Conservation (phyloP, 129 eudicot genomes). For the Arctium minus region DNA sequence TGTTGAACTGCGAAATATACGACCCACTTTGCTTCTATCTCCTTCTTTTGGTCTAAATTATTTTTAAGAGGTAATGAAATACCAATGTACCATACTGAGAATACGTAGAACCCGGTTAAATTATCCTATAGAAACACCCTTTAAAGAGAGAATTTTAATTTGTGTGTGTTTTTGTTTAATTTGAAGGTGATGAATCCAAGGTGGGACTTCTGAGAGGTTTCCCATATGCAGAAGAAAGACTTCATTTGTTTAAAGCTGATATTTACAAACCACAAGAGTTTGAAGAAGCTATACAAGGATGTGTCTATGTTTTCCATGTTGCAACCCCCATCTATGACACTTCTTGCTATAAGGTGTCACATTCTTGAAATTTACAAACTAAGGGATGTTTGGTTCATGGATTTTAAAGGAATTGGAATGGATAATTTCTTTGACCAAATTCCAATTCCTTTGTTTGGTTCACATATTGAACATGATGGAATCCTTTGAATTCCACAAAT, state of each 20-base stretch:
- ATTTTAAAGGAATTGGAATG: too few relatives aligned
- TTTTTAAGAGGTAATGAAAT: too few relatives aligned
- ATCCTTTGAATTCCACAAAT: too few relatives aligned
- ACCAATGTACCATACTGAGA: too few relatives aligned
- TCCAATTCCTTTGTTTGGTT: too few relatives aligned
- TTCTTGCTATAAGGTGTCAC: constrained; percentile 15
- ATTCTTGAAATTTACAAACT: too few relatives aligned
- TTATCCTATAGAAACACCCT: neutral
- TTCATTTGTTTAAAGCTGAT: constrained; percentile 31
- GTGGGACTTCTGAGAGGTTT: constrained; percentile 37
- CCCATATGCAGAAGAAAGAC: constrained; percentile 22
- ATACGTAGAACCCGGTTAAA: neutral
- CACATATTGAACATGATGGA: too few relatives aligned
- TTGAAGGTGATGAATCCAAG: constrained; percentile 46
- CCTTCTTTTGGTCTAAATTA: neutral
- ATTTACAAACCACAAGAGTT: constrained; percentile 20
- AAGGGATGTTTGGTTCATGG: too few relatives aligned
- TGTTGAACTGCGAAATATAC: constrained; percentile 24
- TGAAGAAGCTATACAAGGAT: constrained; percentile 40
- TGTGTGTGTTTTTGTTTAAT: neutral
- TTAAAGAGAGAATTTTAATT: neutral
- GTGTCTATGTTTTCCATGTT: constrained; percentile 46
- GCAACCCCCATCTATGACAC: constrained; percentile 33
- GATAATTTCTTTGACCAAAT: too few relatives aligned
- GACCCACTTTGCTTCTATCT: neutral